Percentiles rank a stretch among this genome's conserved stretches.
phyloP scores from a whole-genome alignment of 1,139 yeast species.

The Protomyces arabidopsidicola region DNA sequence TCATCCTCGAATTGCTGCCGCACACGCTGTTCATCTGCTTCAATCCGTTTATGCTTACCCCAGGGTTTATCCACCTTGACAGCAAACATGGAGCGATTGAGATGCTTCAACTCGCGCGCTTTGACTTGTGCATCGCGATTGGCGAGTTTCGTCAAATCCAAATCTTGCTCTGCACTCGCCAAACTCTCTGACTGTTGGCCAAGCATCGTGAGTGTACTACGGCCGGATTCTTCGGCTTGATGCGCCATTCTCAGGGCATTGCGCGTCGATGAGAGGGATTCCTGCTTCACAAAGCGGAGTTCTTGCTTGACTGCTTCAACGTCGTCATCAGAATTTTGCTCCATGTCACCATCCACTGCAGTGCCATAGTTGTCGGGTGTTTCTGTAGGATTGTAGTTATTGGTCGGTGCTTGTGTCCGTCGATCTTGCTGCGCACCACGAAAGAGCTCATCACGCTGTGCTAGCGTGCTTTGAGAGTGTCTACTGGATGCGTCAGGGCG shows the following conservation, averaged over 20 bases:
- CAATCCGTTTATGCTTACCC: constrained; percentile 44
- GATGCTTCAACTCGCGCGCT: constrained; percentile 70
- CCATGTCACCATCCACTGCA: constrained; percentile 38
- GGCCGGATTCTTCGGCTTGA: constrained; percentile 87
- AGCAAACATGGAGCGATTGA: constrained; percentile 76
- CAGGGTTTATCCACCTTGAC: constrained; percentile 60
- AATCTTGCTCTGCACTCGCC: constrained; percentile 70
- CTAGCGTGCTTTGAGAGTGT: constrained; percentile 5
- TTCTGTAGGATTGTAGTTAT: neutral
- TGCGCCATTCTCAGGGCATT: constrained; percentile 83
- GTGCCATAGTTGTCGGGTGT: neutral
- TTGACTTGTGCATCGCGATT: constrained; percentile 78
- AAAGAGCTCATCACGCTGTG: constrained; percentile 21
- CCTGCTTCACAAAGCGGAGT: constrained; percentile 78
- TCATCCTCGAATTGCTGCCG: constrained; percentile 64
- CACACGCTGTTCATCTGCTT: constrained; percentile 68
- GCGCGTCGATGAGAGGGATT: constrained; percentile 77
- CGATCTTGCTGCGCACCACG: constrained; percentile 19
- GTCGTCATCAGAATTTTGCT: constrained; percentile 67
- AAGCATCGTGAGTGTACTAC: constrained; percentile 83
- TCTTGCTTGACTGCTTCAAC: constrained; percentile 84
- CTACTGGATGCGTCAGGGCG: neutral
- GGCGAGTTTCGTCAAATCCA: constrained; percentile 75
- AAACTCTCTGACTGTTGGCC: constrained; percentile 83
- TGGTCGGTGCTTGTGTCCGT: neutral